Evolutionary conservation across 306 rosid genomes (phyloP), one percentile per base, ranked within the genome.

Genomic region (Lablab purpureus): DNA sequence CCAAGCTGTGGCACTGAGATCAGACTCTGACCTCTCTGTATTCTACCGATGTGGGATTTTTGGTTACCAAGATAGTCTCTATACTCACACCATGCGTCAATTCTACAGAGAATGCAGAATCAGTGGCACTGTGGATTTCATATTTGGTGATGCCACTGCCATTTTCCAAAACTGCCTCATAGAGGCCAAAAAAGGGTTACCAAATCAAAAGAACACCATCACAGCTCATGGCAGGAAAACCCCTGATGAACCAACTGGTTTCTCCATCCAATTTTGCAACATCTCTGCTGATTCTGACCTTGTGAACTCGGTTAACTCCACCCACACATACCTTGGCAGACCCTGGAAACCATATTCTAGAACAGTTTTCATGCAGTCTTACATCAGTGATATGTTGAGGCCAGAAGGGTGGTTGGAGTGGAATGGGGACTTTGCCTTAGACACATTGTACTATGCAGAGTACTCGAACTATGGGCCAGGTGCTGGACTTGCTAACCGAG

Each of bases 331-430:
- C 67, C 93, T 93, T 2, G 98, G 97, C 0, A 83, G 97, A 34
- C 97, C 97, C 0, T 93, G 97, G 98, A 91, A 93, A 80, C 36
- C 18, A 4, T 91, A 74, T 71, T 93, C 98, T 0, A 52, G 90
- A 34, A 88, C 97, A 6, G 11, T 91, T 25, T 54, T 93, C 59
- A 85, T 93, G 91, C 88, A 93, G 13, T 82, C 90, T 0, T 88
- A 80, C 77, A 55, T 91, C 10, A 84, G 92, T 56, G 60, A 77
- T 10, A 81, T 71, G 63, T 6, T 91, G 27, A 80, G 80, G 66
- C 92, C 96, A 2, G 72, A 89, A 74, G 98, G 98, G 34, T 93
- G 98, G 98, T 83, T 90, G 2, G 92, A 86, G 83, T 93, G 98
- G 98, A 83, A 81, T 18, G 91, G 68, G 0, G 70, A 64, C 0